Evolutionary conservation across 768 basidiomycete species (phyloP), one percentile per base, ranked within the genome.

Genomic region (Rhizopogon roseolus): DNA sequence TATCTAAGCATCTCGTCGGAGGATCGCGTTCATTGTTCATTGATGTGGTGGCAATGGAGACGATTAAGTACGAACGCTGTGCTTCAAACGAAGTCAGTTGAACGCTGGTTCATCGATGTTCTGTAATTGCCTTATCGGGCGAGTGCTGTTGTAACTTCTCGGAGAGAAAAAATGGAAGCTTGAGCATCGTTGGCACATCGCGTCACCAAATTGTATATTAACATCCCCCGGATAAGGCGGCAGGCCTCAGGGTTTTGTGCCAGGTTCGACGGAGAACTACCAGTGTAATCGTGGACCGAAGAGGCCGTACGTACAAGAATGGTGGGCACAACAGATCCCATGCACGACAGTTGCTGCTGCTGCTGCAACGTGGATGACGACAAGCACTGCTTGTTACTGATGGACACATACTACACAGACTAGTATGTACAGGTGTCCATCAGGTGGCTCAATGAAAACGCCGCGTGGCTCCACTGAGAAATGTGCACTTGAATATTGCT

Each of bases 111-210:
- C 43, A 45, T 58, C 34, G 40, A 48, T 25, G 54, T 54, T 5
- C 29, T 32, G 48, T 54, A 41, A 4, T 45, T 56, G 51, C 54
- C 53, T 50, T 59, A 58, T 51, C 29, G 54, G 54, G 55, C 19
- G 51, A 51, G 46, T 52, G 55, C 32, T 44, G 14, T 6, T 46
- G 46, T 43, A 59, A 57, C 67, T 57, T 62, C 63, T 59, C 53
- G 60, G 66, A 57, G 61, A 50, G 57, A 54, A 59, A 52, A 60
- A 66, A 70, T 56, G 68, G 60, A 65, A 66, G 68, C 59, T 51
- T 17, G 56, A 39, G 32, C 27, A 48, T 34, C 13, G 46, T 49
- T 14, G 52, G 52, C 41, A 32, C 32, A 53, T 17, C 14, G 48
- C 56, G 41, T 65, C 65, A 63, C 49, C 14, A 65, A 65, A 67